Conservation (phyloP, 192 early-diverging fungal species). For the Glomus cerebriforme region DNA sequence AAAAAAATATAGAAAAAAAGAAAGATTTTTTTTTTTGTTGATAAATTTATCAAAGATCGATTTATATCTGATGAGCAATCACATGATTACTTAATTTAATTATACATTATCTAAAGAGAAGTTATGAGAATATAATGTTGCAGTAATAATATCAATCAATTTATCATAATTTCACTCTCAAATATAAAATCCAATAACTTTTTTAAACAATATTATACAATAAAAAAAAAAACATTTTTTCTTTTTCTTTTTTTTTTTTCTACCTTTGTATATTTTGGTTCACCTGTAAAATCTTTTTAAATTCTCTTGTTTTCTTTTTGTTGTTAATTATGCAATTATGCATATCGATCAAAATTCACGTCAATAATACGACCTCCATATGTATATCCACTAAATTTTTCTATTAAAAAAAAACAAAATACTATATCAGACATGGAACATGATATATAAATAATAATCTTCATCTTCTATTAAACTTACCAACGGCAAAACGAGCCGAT, state of each 20-base stretch:
- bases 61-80: background rate
- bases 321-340: background rate
- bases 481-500: conserved; percentile 54
- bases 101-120: too few species aligned
- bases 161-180: too few species aligned
- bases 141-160: too few species aligned
- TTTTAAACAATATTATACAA: background rate
- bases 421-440: background rate
- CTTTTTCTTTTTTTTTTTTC: background rate
- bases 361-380: conserved; percentile 54
- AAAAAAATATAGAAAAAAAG: background rate
- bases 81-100: too few species aligned
- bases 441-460: too few species aligned
- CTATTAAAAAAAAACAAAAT: conserved; percentile 28
- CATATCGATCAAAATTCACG: conserved; percentile 42
- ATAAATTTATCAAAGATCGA: background rate
- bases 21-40: background rate
- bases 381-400: conserved; percentile 52
- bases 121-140: too few species aligned
- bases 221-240: too few species aligned
- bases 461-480: conserved; percentile 35
- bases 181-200: background rate
- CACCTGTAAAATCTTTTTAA: background rate
- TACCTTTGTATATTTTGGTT: background rate
- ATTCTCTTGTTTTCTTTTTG: background rate